Evolutionary conservation across 2,329 filamentous ascomycete genomes (phyloP), one percentile per base, ranked within the genome.

Genomic region (Aureobasidium zeae): DNA sequence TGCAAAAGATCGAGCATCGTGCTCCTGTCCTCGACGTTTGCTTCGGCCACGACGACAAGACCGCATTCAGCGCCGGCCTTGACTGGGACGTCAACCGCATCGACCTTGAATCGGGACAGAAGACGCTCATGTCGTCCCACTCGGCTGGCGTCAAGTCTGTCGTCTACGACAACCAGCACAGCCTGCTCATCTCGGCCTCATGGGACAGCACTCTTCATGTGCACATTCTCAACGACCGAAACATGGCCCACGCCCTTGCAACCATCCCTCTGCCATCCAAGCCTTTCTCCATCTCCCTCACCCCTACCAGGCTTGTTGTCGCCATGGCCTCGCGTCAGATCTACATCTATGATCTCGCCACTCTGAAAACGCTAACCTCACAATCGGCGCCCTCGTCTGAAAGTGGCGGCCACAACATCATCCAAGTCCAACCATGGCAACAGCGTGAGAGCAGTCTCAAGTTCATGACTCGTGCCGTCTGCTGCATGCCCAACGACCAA

Each of bases 401-500:
- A 15, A 26, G 28, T 4, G 30, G 30, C 16, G 43, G 52, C 8
- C 41, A 52, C 12, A 65, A 57, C 8, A 57, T 62, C 11, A 67
- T 64, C 46, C 60, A 58, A 31, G 59, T 74, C 13, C 65, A 71
- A 15, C 88, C 89, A 0, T 95, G 86, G 86, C 91, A 98, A 64
- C 78, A 86, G 55, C 79, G 91, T 48, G 91, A 98, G 63, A 94
- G 86, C 41, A 93, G 84, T 19, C 74, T 98, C 58, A 94, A 95
- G 62, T 98, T 94, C 66, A 86, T 95, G 71, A 96, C 89, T 1
- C 78, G 91, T 48, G 85, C 86, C 13, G 84, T 96, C 0, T 81
- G 87, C 12, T 94, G 89, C 63, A 96, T 98, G 91, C 89, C 91
- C 11, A 88, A 91, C 55, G 91, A 95, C 53, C 84, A 83, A 9